Conservation (phyloP, 179 eudicot genomes). For the Sideroxylon spinosum region DNA sequence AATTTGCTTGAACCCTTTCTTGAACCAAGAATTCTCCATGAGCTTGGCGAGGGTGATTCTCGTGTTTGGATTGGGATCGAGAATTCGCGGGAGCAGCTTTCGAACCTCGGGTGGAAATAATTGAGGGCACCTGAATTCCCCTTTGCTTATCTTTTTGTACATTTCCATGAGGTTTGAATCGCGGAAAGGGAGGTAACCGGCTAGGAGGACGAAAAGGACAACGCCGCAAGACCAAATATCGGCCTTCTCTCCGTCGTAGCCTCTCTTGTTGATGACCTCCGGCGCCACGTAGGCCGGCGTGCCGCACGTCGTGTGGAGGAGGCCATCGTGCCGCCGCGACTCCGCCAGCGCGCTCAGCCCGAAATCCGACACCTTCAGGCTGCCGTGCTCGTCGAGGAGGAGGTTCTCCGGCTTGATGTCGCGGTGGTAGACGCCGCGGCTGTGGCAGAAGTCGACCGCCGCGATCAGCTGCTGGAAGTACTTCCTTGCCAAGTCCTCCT, state of each 20-base stretch:
- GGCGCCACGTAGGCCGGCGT: conserved; percentile 92
- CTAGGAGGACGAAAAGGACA: conserved; percentile 60
- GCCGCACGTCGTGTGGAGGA: conserved; percentile 78
- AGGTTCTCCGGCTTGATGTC: conserved; percentile 83
- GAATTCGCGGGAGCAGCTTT: conserved; percentile 50
- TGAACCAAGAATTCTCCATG: conserved; percentile 61
- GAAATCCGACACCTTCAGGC: conserved; percentile 68
- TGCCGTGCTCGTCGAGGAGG: conserved; percentile 59
- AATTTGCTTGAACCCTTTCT: conserved; percentile 42
- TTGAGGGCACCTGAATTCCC: conserved; percentile 53
- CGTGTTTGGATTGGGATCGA: conserved; percentile 57
- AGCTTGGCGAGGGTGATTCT: conserved; percentile 45
- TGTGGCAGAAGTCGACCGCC: conserved; percentile 80
- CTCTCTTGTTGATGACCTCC: conserved; percentile 61
- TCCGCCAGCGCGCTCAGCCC: conserved; percentile 65
- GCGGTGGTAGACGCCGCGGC: conserved; percentile 82
- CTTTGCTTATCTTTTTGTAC: conserved; percentile 60
- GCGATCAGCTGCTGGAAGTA: conserved; percentile 72
- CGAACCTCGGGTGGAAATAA: conserved; percentile 64
- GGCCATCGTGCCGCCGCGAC: conserved; percentile 58
- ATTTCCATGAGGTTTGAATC: conserved; percentile 66
- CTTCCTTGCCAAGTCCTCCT: conserved; percentile 50
- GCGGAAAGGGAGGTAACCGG: conserved; percentile 71
- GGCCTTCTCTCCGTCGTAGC: conserved; percentile 73
- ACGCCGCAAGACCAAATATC: conserved; percentile 93